Percentiles rank a stretch among this genome's conserved stretches.
These are phyloP conservation scores for Melaleuca alternifolia DNA, from an alignment of 345 rosid species.

Conservation along the genomic window DNA sequence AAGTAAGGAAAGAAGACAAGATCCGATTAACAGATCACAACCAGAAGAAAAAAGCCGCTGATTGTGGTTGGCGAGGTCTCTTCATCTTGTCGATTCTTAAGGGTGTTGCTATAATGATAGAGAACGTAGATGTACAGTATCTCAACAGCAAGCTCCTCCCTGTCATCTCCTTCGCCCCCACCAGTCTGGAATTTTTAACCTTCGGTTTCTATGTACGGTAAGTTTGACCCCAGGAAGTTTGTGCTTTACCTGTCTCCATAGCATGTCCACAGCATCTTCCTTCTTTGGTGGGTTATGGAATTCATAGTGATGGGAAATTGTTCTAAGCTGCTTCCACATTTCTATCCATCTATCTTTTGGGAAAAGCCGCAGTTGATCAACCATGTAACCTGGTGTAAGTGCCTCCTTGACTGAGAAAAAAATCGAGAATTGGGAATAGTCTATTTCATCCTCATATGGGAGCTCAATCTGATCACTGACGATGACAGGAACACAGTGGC, in stretches of 20 bases:
- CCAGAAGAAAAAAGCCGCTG: neutral
- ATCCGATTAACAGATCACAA: neutral
- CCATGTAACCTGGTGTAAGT: slow-evolving; percentile 55
- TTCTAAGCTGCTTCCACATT: slow-evolving; percentile 69
- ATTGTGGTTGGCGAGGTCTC: neutral
- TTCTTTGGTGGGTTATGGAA: slow-evolving; percentile 70
- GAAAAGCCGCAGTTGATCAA: slow-evolving; percentile 51
- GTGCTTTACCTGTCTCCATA: slow-evolving; percentile 83
- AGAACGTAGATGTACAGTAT: slow-evolving; percentile 32
- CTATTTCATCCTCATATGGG: slow-evolving; percentile 76
- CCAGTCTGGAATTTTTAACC: slow-evolving; percentile 86
- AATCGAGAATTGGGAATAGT: slow-evolving; percentile 62
- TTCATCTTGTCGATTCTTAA: neutral
- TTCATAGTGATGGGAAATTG: slow-evolving; percentile 65
- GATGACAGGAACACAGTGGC: slow-evolving; percentile 82
- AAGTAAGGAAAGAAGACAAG: neutral
- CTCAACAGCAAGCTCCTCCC: neutral
- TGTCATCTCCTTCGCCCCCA: slow-evolving; percentile 41
- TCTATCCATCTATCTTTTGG: slow-evolving; percentile 62
- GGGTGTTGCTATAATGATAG: neutral
- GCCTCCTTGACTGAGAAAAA: slow-evolving; percentile 72
- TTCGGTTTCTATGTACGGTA: slow-evolving; percentile 57
- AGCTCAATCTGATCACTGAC: slow-evolving; percentile 79
- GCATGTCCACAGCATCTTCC: slow-evolving; percentile 71
- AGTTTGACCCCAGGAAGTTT: slow-evolving; percentile 60